Percentiles rank a stretch among this genome's conserved stretches.
Evolutionary conservation across 2,329 filamentous ascomycete species (phyloP).

Genomic region (Bipolaris cookei): DNA sequence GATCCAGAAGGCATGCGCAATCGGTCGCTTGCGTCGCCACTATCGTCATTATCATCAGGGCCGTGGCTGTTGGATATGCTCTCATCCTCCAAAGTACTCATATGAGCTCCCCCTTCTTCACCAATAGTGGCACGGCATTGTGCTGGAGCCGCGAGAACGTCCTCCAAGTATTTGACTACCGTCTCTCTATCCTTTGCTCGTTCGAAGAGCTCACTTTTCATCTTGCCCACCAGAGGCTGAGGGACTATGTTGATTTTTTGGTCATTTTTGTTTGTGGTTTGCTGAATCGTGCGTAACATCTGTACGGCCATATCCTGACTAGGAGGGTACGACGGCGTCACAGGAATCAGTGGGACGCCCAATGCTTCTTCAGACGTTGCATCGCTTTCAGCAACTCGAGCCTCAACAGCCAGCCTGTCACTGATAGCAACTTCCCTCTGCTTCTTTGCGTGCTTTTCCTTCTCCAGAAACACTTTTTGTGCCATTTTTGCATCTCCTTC

Average conservation of each 20-base stretch:
- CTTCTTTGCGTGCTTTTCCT: conserved; percentile 28
- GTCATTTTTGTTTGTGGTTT: neutral
- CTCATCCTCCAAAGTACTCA: conserved; percentile 1
- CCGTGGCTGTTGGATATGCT: conserved; percentile 6
- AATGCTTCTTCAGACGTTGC: conserved; percentile 14
- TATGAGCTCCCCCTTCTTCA: neutral
- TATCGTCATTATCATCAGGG: conserved; percentile 10
- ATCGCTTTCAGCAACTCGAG: conserved; percentile 23
- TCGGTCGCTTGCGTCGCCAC: neutral
- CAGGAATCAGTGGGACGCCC: conserved; percentile 36
- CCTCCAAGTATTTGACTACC: neutral
- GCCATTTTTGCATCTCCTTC: conserved; percentile 32
- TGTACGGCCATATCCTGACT: conserved; percentile 12
- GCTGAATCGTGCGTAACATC: conserved; percentile 18
- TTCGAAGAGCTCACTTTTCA: conserved; percentile 32
- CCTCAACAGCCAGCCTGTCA: conserved; percentile 33
- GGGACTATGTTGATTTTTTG: conserved; percentile 28
- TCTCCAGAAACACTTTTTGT: conserved; percentile 22
- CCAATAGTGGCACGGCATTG: neutral
- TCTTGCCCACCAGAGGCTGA: conserved; percentile 22
- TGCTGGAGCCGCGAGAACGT: neutral
- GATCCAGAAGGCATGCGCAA: neutral
- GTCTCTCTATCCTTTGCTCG: conserved; percentile 13
- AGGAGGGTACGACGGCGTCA: conserved; percentile 20
- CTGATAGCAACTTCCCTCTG: conserved; percentile 39